Evolutionary conservation across 1,139 yeast genomes (phyloP).

Genomic region (Protomyces arabidopsidicola): DNA sequence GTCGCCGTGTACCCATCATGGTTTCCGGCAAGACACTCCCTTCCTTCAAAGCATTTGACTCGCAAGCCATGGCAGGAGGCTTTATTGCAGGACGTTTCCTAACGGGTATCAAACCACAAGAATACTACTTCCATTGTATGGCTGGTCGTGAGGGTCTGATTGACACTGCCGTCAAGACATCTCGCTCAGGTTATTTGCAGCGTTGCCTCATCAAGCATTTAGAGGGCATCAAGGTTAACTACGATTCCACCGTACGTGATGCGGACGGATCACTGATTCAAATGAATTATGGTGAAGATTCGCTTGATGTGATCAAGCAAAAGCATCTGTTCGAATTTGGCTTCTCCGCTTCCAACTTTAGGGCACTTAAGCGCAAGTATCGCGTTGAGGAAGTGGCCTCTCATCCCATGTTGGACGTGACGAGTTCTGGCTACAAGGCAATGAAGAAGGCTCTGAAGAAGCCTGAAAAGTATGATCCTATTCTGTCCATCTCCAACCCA

Average conservation of each 20-base stretch:
- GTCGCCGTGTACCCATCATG: slow-evolving; percentile 99
- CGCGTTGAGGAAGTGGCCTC: slow-evolving; percentile 63
- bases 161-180: slow-evolving; percentile 98
- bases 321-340: slow-evolving; percentile 90
- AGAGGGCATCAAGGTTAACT: slow-evolving; percentile 92
- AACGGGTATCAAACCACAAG: slow-evolving; percentile 98
- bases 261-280: slow-evolving; percentile 91
- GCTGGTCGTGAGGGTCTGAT: slow-evolving; percentile 99
- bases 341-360: slow-evolving; percentile 84
- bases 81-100: slow-evolving; percentile 95
- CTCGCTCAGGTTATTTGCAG: slow-evolving; percentile 97
- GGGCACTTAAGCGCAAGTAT: slow-evolving; percentile 7
- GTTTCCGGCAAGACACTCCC: slow-evolving; percentile 97
- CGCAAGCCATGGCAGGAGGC: slow-evolving; percentile 98
- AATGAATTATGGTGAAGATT: slow-evolving; percentile 95
- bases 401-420: slow-evolving; percentile 87
- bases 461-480: slow-evolving; percentile 82
- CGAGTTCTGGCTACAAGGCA: slow-evolving; percentile 73
- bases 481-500: slow-evolving; percentile 78
- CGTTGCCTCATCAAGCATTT: slow-evolving; percentile 97
- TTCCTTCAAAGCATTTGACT: slow-evolving; percentile 91
- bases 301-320: slow-evolving; percentile 89
- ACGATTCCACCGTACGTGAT: slow-evolving; percentile 94
- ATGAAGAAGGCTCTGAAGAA: slow-evolving; percentile 77
- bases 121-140: slow-evolving; percentile 99